Evolutionary conservation across 345 rosid genomes (phyloP).

Genomic region (Pseudoturritis turrita): DNA sequence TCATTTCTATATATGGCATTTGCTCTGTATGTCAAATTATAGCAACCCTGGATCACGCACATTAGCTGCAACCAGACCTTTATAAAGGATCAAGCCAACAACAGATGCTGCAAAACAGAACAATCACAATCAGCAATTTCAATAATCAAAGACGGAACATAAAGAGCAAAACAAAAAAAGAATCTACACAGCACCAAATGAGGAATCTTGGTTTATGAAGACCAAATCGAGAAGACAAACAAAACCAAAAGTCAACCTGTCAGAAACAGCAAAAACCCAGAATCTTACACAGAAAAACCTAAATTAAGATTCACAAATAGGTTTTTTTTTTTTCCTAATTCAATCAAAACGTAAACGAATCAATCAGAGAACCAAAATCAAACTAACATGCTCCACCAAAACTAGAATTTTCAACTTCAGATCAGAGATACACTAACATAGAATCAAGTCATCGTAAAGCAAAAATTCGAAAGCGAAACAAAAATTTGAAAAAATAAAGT

Average conservation of each 20-base stretch:
- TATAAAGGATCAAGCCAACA: constrained; percentile 11
- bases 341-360: background rate
- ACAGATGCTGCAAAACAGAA: constrained; percentile 24
- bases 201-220: constrained; percentile 7
- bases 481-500: background rate
- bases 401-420: background rate
- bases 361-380: constrained; percentile 6
- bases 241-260: constrained; percentile 16
- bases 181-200: background rate
- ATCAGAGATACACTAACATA: constrained; percentile 9
- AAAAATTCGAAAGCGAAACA: background rate
- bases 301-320: background rate
- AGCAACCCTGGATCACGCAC: constrained; percentile 8
- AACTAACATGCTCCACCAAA: constrained; percentile 5
- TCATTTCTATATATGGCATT: constrained; percentile 38
- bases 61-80: background rate
- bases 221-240: constrained; percentile 2
- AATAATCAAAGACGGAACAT: background rate
- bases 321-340: background rate
- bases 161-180: background rate
- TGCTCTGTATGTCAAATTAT: constrained; percentile 15
- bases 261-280: constrained; percentile 17
- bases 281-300: constrained; percentile 15
- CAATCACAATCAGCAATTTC: background rate
- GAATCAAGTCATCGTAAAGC: background rate